These are phyloP conservation scores for Peterozyma toletana DNA, from an alignment of 805 yeast species.

Conservation along the genomic window DNA sequence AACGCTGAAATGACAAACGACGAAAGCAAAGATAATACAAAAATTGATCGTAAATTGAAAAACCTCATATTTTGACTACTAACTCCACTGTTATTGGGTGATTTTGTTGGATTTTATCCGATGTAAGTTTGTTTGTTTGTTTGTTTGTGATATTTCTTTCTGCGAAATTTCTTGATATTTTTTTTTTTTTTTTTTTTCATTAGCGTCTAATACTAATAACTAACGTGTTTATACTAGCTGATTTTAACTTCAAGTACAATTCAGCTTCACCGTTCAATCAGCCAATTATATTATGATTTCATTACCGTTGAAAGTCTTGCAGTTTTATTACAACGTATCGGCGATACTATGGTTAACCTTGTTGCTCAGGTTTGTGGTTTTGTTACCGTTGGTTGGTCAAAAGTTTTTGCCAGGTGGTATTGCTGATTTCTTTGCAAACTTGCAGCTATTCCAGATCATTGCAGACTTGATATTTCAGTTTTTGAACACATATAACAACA, in stretches of 20 bases:
- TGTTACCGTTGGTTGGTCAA: constrained; percentile 60
- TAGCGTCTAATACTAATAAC: too few relatives aligned
- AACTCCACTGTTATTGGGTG: too few relatives aligned
- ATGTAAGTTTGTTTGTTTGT: too few relatives aligned
- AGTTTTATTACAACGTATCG: constrained; percentile 15
- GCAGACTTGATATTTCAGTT: not conserved
- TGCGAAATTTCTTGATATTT: too few relatives aligned
- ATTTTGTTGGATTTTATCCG: too few relatives aligned
- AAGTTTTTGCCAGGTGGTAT: constrained; percentile 65
- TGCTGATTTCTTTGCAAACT: constrained; percentile 46
- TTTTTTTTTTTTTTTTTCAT: too few relatives aligned
- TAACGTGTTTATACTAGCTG: too few relatives aligned
- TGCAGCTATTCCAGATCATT: constrained; percentile 9
- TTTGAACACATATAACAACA: not conserved
- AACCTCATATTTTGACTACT: not conserved
- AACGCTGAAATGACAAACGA: not conserved
- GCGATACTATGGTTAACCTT: constrained; percentile 43
- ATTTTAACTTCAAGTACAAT: too few relatives aligned
- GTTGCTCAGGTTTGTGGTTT: constrained; percentile 37
- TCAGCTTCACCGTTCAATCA: too few relatives aligned
- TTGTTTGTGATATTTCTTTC: too few relatives aligned
- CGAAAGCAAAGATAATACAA: not conserved
- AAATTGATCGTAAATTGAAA: not conserved
- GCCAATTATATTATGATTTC: too few relatives aligned
- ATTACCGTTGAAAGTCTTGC: not conserved